Conservation (phyloP, 306 rosid genomes). For the Casuarina cunninghamiana region DNA sequence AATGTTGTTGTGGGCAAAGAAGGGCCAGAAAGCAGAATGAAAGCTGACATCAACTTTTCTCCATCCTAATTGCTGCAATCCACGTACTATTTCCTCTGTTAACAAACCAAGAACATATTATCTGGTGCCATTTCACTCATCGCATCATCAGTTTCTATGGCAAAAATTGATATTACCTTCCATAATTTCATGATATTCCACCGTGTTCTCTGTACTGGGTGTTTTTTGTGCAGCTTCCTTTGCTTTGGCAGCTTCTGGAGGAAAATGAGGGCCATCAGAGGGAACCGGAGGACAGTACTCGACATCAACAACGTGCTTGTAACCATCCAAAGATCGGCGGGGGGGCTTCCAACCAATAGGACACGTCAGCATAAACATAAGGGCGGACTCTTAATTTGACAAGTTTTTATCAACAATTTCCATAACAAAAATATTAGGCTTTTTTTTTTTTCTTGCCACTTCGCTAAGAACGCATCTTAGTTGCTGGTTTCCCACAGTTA, state of each 20-base stretch:
- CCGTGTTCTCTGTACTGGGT: constrained; percentile 64
- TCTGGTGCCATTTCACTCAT: constrained; percentile 5
- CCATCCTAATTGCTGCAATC: constrained; percentile 89
- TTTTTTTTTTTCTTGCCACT: not conserved
- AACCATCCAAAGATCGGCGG: constrained; percentile 79
- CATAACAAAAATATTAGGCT: not conserved
- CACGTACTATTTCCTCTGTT: constrained; percentile 86
- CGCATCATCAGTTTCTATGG: constrained; percentile 19
- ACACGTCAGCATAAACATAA: constrained; percentile 25
- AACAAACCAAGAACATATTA: constrained; percentile 23
- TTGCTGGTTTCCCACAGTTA: not conserved
- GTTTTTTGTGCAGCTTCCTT: constrained; percentile 87
- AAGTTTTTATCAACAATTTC: constrained; percentile 16
- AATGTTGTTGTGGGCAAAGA: constrained; percentile 98
- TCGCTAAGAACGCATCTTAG: not conserved
- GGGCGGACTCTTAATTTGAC: not conserved
- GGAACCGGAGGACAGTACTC: constrained; percentile 73
- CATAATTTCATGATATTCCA: constrained; percentile 82
- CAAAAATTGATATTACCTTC: constrained; percentile 57
- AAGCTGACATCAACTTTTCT: constrained; percentile 93
- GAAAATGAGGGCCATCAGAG: constrained; percentile 75
- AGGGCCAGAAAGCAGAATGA: constrained; percentile 83
- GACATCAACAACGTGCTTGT: constrained; percentile 87
- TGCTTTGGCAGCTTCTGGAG: constrained; percentile 79
- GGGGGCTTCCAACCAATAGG: constrained; percentile 60